Conservation (phyloP, 176 grass and related monocot species). For the Triticum monococcum region DNA sequence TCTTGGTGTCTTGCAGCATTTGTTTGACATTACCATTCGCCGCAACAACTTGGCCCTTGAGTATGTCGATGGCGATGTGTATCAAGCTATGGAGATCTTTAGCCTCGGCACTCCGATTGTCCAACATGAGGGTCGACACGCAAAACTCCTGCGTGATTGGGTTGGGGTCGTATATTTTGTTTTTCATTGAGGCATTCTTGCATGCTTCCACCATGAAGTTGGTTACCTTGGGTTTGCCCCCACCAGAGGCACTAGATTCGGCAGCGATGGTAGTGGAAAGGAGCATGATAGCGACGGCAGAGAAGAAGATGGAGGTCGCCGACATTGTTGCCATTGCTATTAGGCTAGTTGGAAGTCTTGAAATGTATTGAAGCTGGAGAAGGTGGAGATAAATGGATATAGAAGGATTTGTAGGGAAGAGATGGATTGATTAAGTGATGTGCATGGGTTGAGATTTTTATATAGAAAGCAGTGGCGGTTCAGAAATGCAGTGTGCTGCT, state of each 20-base stretch:
- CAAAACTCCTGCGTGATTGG: background rate
- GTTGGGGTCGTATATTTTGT: background rate
- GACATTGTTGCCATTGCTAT: background rate
- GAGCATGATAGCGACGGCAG: background rate
- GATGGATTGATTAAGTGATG: background rate
- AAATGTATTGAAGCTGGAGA: background rate
- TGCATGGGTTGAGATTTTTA: background rate
- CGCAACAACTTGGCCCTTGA: background rate
- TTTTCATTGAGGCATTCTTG: background rate
- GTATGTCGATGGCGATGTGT: background rate
- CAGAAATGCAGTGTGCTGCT: background rate
- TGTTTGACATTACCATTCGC: background rate
- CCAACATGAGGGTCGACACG: background rate
- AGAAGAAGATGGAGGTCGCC: background rate
- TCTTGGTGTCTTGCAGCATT: background rate
- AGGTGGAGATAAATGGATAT: background rate
- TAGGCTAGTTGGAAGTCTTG: background rate
- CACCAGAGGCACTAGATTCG: background rate
- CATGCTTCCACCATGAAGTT: background rate
- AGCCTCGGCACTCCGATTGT: background rate
- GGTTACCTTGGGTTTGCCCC: background rate
- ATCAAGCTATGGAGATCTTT: background rate
- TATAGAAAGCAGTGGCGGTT: background rate
- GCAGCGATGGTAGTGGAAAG: background rate
- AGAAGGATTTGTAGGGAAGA: background rate